phyloP scores from a whole-genome alignment of 768 basidiomycete species.

The Suillus weaverae region DNA sequence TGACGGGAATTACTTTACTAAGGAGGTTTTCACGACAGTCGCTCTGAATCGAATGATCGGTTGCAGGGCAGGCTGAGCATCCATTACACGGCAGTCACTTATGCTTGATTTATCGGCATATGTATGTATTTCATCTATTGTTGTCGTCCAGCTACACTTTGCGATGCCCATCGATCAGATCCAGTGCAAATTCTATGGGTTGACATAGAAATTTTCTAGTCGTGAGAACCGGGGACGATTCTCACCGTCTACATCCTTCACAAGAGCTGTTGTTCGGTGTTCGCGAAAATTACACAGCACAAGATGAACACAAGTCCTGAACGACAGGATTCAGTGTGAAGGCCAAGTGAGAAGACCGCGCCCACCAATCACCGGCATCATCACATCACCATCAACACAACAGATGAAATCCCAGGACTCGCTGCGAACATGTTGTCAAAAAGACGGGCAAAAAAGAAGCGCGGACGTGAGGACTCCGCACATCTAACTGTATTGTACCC shows the following conservation, averaged over 20 bases:
- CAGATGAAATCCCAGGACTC: background rate
- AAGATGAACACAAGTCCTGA: background rate
- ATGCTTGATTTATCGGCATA: background rate
- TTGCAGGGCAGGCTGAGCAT: background rate
- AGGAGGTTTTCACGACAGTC: background rate
- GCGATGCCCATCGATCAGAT: background rate
- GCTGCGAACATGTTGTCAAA: background rate
- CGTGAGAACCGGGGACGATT: background rate
- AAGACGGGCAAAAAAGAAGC: background rate
- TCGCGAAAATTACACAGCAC: background rate
- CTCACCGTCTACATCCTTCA: background rate
- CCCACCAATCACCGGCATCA: slow-evolving; percentile 1
- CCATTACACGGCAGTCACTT: background rate
- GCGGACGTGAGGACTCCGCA: background rate
- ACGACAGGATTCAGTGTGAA: background rate
- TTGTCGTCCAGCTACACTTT: background rate
- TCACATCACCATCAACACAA: background rate
- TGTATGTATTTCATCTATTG: background rate
- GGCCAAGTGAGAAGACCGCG: background rate
- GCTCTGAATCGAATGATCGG: background rate
- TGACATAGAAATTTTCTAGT: background rate
- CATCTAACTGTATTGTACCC: background rate
- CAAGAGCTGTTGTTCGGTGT: background rate
- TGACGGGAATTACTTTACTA: background rate
- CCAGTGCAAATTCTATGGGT: background rate